Conservation (phyloP, 2,329 filamentous ascomycete genomes). For the Botrytis fragariae region DNA sequence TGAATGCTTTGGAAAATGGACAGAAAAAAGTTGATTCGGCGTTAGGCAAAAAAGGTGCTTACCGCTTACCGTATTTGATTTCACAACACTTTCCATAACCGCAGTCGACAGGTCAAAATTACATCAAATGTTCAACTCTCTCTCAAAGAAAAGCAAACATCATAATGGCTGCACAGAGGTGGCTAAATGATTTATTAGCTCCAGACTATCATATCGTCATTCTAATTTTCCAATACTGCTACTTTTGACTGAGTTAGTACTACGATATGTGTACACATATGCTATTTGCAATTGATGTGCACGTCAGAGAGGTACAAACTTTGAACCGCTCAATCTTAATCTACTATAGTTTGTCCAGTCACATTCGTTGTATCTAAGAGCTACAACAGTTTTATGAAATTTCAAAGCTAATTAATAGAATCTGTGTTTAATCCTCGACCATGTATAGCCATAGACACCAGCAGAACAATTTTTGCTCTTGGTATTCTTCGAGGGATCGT, state of each 20-base stretch:
- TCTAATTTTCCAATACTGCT: neutral
- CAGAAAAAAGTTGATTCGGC: neutral
- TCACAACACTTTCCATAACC: neutral
- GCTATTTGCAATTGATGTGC: neutral
- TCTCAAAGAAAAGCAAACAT: neutral
- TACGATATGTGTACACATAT: no score
- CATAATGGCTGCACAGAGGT: neutral
- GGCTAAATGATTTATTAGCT: neutral
- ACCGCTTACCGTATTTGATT: slow-evolving; percentile 15
- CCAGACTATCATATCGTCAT: neutral
- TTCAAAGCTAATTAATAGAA: neutral
- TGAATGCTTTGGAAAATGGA: neutral
- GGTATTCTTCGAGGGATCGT: neutral
- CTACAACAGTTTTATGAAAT: neutral
- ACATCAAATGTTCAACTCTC: neutral
- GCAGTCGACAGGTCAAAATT: neutral
- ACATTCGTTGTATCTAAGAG: neutral
- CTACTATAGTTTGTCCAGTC: neutral
- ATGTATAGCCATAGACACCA: neutral
- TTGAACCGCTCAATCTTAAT: neutral
- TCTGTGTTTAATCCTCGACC: neutral
- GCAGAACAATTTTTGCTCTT: neutral
- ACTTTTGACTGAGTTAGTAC: neutral
- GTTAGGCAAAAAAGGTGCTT: neutral
- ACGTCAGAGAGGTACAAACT: neutral